Base-by-base conservation (phyloP, 768 basidiomycete genomes). In the Suillus weaverae region DNA sequence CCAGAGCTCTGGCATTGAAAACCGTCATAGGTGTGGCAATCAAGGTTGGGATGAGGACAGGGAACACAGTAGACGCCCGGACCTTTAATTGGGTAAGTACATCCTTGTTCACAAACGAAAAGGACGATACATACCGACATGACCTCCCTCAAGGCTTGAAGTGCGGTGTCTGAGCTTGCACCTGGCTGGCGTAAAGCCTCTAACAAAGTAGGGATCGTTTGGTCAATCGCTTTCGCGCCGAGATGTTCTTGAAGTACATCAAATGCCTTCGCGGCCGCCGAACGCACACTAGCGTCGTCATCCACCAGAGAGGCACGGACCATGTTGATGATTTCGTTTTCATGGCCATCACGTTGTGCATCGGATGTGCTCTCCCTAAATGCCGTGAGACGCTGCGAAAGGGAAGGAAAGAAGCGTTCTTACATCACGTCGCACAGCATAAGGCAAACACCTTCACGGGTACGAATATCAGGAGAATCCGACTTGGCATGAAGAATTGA, bases 41-140 rank as follows among this genome's bases (percentile, higher is more conserved):
- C 65, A 99, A 81, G 1, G 95, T 97, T 0, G 96, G 97, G 64
- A 99, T 94, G 63, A 99, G 81, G 22, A 98, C 92, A 0, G 97
- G 97, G 92, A 99, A 99, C 44, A 99, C 95, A 11, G 92, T 95
- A 46, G 90, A 84, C 16, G 97, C 94, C 44, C 96, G 94, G 69
- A 98, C 92, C 92, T 95, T 74, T 54, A 43, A 62, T 65, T 48
- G 53, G 38, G 43, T 30, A 62, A 69, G 62, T 60, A 62, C 39
- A 26, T 33, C 18, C n/a, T 36, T 43, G 14, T 20, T 20, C 32
- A 35, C 10, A 30, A 51, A 22, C 61, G 68, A 41, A 50, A 26
- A 7, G 35, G 5, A 38, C 2, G 39, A 20, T 4, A 80, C 91
- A 74, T 76, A 95, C 94, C 68, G 85, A 88, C 92, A 97, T 97